A percentile compares a stretch with the other conserved stretches of the same genome.
These are phyloP conservation scores for Medicago truncatula DNA, from an alignment of 306 rosid genomes.

Conservation along the genomic window DNA sequence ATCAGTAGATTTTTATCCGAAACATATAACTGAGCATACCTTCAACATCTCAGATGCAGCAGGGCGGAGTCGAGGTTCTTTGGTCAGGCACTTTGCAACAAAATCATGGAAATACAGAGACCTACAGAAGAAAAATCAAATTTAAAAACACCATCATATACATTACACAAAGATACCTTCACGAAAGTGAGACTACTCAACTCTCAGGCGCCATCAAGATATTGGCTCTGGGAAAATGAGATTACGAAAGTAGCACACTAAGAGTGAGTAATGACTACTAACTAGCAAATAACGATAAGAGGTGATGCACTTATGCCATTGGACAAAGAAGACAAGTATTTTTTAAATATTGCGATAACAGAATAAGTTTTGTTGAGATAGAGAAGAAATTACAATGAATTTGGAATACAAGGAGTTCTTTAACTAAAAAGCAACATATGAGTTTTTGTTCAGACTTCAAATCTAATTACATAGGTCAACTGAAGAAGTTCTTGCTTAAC, in stretches of 20 bases:
- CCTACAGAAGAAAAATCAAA: conserved; percentile 60
- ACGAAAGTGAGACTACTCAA: conserved; percentile 11
- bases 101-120: conserved; percentile 95
- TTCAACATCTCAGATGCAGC: conserved; percentile 95
- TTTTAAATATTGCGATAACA: background rate
- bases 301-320: conserved; percentile 19
- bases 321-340: conserved; percentile 19
- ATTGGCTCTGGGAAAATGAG: conserved; percentile 7
- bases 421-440: background rate
- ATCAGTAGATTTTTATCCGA: conserved; percentile 15
- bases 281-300: background rate
- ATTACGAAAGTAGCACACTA: conserved; percentile 12
- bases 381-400: conserved; percentile 27
- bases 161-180: conserved; percentile 6
- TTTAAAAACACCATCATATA: conserved; percentile 13
- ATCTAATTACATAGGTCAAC: background rate
- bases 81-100: conserved; percentile 94
- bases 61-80: conserved; percentile 96
- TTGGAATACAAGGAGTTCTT: conserved; percentile 20
- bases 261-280: conserved; percentile 11
- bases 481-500: background rate
- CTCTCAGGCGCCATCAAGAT: conserved; percentile 26
- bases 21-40: conserved; percentile 54
- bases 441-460: background rate
- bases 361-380: conserved; percentile 14